Evolutionary conservation across 2,329 filamentous ascomycete species (phyloP).

Genomic region (Phaeosphaeria sp.): DNA sequence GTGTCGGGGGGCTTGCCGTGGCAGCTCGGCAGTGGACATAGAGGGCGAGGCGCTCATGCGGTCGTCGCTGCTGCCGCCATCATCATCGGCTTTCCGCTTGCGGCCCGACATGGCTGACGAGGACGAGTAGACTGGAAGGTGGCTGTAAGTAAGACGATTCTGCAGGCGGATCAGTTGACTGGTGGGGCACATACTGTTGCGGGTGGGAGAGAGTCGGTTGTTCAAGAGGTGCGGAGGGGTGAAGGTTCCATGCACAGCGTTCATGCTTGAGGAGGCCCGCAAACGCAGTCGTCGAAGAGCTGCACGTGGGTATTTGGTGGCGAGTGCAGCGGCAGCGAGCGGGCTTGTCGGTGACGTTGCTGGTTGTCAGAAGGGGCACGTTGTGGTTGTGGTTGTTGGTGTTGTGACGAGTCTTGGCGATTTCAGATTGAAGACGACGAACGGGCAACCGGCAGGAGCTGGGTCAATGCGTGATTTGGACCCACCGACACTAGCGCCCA

Average conservation of each 20-base stretch:
- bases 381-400: conserved; percentile 1
- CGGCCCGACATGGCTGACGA: conserved; percentile 55
- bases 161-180: conserved; percentile 10
- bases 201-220: conserved; percentile 65
- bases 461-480: not conserved
- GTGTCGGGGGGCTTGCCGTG: conserved; percentile 66
- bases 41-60: conserved; percentile 91
- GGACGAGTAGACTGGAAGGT: conserved; percentile 41
- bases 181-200: conserved; percentile 59
- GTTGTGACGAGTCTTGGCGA: not conserved
- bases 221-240: conserved; percentile 65
- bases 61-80: conserved; percentile 64
- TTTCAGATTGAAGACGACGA: not conserved
- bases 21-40: conserved; percentile 77
- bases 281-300: conserved; percentile 20
- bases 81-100: conserved; percentile 89
- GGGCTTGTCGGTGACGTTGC: not conserved
- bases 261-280: conserved; percentile 56
- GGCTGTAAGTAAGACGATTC: conserved; percentile 15
- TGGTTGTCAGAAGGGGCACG: not conserved
- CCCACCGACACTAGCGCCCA: not conserved
- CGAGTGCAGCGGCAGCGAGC: not conserved
- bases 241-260: conserved; percentile 65
- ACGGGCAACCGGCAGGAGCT: not conserved
- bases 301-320: conserved; percentile 16